Evolutionary conservation across 306 rosid species (phyloP).

Genomic region (Cucurbita maxima): DNA sequence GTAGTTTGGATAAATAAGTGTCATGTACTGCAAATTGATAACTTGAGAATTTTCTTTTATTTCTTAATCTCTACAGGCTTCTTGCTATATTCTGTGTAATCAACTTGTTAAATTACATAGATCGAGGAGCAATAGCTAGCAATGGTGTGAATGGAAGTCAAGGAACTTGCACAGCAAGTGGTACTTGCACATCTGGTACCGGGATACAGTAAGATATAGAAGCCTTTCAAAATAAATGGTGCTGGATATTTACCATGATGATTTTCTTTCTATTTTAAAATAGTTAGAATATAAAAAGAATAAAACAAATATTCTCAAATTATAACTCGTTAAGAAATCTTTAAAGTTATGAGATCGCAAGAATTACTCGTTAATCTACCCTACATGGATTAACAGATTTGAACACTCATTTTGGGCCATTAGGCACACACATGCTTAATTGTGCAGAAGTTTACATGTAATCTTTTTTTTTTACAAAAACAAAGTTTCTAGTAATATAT

Average conservation of each 20-base stretch:
- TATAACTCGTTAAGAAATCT: background rate
- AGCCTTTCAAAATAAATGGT: background rate
- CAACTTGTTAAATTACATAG: slow-evolving; percentile 72
- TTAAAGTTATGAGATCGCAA: background rate
- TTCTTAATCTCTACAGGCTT: slow-evolving; percentile 41
- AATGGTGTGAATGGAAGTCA: slow-evolving; percentile 79
- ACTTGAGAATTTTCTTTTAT: background rate
- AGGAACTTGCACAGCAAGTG: slow-evolving; percentile 41
- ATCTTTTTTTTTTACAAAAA: background rate
- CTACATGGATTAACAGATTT: background rate
- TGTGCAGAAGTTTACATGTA: background rate
- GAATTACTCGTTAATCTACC: background rate
- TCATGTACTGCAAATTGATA: background rate
- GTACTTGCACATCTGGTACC: slow-evolving; percentile 49
- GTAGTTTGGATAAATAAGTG: background rate
- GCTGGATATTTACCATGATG: background rate
- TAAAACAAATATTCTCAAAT: background rate
- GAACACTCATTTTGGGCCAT: background rate
- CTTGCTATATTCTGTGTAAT: slow-evolving; percentile 59
- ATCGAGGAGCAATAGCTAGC: slow-evolving; percentile 90
- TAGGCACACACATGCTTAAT: background rate
- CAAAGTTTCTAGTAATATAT: background rate
- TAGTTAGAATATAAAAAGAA: background rate
- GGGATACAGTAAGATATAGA: slow-evolving; percentile 76
- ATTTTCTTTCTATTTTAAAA: background rate